Percentiles rank a stretch among this genome's conserved stretches.
These are phyloP conservation scores for Saturnispora bothae DNA, from an alignment of 805 yeast species.

Conservation along the genomic window DNA sequence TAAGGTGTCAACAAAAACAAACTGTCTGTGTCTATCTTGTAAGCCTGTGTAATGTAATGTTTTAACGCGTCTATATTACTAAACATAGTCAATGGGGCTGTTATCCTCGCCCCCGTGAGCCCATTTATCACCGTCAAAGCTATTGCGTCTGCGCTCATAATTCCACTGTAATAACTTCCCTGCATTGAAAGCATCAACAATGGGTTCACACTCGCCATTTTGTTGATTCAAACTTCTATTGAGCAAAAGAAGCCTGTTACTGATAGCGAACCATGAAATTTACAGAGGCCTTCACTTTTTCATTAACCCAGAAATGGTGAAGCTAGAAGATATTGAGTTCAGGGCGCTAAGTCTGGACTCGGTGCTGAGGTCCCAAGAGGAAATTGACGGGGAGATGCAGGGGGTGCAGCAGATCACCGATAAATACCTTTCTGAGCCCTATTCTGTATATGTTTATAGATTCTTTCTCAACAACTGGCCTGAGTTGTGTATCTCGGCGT, in stretches of 20 bases:
- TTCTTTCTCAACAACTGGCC: constrained; percentile 91
- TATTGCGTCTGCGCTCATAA: not conserved
- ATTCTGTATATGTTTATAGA: constrained; percentile 85
- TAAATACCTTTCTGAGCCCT: constrained; percentile 81
- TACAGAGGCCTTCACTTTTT: too few relatives aligned
- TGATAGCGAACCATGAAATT: too few relatives aligned
- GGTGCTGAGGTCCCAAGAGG: constrained; percentile 4
- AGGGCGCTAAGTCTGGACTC: constrained; percentile 1
- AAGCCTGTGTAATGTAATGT: constrained; percentile 30
- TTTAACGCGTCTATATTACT: constrained; percentile 33
- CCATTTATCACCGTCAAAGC: constrained; percentile 29
- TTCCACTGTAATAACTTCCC: not conserved
- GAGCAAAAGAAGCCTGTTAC: too few relatives aligned
- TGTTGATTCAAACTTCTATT: too few relatives aligned
- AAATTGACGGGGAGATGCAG: constrained; percentile 33
- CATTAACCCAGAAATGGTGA: constrained; percentile 1
- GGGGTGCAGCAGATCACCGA: constrained; percentile 50
- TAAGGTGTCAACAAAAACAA: constrained; percentile 50
- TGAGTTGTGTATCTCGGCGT: constrained; percentile 60
- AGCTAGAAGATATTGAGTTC: constrained; percentile 6
- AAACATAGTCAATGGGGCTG: constrained; percentile 30
- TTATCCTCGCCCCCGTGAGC: constrained; percentile 32
- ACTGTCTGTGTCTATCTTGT: constrained; percentile 32
- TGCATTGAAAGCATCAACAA: constrained; percentile 20
- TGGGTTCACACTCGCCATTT: constrained; percentile 11